Conservation (phyloP, 352 stramenopile species). For the Globisporangium spinosum region DNA sequence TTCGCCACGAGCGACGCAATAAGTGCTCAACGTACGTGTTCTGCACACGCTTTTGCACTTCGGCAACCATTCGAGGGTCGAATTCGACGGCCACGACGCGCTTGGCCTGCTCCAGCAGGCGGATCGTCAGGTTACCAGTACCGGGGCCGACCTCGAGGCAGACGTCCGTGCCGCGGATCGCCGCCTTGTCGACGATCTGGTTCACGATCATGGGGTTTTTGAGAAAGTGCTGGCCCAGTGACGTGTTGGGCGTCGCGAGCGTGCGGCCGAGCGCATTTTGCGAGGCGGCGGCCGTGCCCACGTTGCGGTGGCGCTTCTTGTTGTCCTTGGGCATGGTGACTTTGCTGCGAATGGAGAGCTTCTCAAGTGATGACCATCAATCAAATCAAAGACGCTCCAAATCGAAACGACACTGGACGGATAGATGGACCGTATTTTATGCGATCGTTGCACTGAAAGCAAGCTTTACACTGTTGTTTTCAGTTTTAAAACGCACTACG, state of each 20-base stretch:
- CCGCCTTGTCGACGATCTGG: conserved; percentile 96
- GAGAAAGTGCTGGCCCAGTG: conserved; percentile 98
- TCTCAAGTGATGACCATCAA: conserved; percentile 8
- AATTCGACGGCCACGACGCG: conserved; percentile 98
- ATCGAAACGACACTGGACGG: neutral
- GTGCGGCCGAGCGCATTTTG: conserved; percentile 86
- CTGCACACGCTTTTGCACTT: conserved; percentile 98
- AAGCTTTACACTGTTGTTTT: neutral
- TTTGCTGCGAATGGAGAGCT: neutral
- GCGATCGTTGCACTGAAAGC: neutral
- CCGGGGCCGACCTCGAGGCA: conserved; percentile 96
- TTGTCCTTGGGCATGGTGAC: conserved; percentile 85
- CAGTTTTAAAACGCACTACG: neutral
- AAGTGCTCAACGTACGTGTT: conserved; percentile 71
- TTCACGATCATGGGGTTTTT: conserved; percentile 98
- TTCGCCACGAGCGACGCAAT: neutral
- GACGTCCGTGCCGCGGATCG: conserved; percentile 94
- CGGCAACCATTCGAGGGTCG: conserved; percentile 98
- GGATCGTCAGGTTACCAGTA: conserved; percentile 99
- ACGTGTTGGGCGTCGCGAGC: conserved; percentile 95
- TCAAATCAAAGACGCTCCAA: neutral
- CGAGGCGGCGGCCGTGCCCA: conserved; percentile 56
- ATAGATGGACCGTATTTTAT: neutral
- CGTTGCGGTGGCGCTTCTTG: conserved; percentile 81
- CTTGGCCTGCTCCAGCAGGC: conserved; percentile 96